These are phyloP conservation scores for Malus domestica DNA, from an alignment of 306 rosid genomes.

Conservation along the genomic window ASM211411v1 NC_041802.1:30315001-30315500, in stretches of 20 bases:
- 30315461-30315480: constrained; percentile 78
- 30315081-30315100: constrained; percentile 88
- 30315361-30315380: constrained; percentile 73
- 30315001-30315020: constrained; percentile 94
- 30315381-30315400: constrained; percentile 95
- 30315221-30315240: constrained; percentile 37
- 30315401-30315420: constrained; percentile 71
- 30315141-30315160: constrained; percentile 18
- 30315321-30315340: constrained; percentile 81
- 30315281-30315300: constrained; percentile 54
- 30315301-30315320: constrained; percentile 64
- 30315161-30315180: constrained; percentile 84
- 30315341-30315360: constrained; percentile 61
- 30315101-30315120: constrained; percentile 43
- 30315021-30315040: constrained; percentile 88
- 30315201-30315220: constrained; percentile 80
- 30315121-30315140: background rate
- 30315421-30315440: constrained; percentile 87
- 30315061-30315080: constrained; percentile 98
- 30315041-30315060: constrained; percentile 74
- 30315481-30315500: constrained; percentile 69
- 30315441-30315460: constrained; percentile 86
- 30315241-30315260: constrained; percentile 33
- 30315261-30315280: constrained; percentile 68
- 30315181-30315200: constrained; percentile 95